Evolutionary conservation across 2,329 filamentous ascomycete genomes (phyloP).

Genomic region (Fusarium tupiense): DNA sequence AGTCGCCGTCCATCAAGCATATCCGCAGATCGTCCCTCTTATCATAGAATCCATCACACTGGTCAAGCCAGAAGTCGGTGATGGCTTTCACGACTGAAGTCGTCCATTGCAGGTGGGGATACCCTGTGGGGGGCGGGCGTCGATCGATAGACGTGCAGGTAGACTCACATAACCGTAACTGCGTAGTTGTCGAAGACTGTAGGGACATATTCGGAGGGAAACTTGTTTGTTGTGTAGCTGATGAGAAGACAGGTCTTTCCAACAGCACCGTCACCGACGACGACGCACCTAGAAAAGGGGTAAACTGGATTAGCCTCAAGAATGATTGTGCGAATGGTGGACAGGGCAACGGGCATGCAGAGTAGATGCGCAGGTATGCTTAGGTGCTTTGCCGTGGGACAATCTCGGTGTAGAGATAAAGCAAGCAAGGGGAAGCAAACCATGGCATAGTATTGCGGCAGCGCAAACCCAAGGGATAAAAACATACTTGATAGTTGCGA

Average conservation of each 20-base stretch:
- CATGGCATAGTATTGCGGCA: background rate
- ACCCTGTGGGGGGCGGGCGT: conserved; percentile 21
- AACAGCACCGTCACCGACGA: conserved; percentile 98
- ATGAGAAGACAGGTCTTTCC: conserved; percentile 99
- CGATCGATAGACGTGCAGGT: conserved; percentile 32
- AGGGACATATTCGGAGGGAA: conserved; percentile 99
- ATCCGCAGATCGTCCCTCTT: background rate
- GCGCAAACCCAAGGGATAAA: conserved; percentile 19
- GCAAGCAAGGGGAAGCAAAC: background rate
- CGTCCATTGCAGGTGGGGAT: conserved; percentile 21
- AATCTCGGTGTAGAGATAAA: conserved; percentile 7
- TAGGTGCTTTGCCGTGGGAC: background rate
- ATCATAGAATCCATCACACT: conserved; percentile 2
- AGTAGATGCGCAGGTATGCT: conserved; percentile 28
- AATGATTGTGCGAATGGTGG: background rate
- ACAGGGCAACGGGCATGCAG: conserved; percentile 3
- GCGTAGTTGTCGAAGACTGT: conserved; percentile 99
- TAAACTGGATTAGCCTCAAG: conserved; percentile 33
- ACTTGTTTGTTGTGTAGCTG: conserved; percentile 99
- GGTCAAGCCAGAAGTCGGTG: background rate
- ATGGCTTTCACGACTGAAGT: conserved; percentile 5
- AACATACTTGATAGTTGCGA: conserved; percentile 72
- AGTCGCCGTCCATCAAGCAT: background rate
- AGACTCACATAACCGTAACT: conserved; percentile 96
- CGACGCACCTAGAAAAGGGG: conserved; percentile 79